Conservation (phyloP, 139 green algal genomes). For the Haematococcus lacustris region DNA sequence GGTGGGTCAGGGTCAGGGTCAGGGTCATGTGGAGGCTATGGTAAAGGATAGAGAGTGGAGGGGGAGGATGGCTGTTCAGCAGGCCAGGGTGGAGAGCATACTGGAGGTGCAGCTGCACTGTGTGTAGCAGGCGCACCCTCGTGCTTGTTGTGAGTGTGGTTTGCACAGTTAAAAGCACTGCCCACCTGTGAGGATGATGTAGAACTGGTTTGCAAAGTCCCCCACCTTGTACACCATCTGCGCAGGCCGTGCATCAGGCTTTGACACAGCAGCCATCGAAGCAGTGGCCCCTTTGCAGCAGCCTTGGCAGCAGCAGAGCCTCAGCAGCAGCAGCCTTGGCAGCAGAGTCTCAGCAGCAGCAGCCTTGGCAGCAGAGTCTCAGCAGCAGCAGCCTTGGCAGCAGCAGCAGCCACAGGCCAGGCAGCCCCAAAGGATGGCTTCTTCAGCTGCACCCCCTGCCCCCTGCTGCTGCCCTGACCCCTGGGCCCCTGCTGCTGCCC, state of each 20-base stretch:
- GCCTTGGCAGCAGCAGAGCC: too few relatives aligned
- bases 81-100: not conserved
- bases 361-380: too few relatives aligned
- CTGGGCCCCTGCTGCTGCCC: not conserved
- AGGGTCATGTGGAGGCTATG: too few relatives aligned
- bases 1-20: too few relatives aligned
- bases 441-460: not conserved
- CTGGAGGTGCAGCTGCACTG: too few relatives aligned
- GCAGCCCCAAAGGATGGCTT: not conserved
- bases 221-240: slow-evolving; percentile 36
- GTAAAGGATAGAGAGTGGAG: too few relatives aligned
- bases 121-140: not conserved
- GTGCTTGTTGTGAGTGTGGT: too few relatives aligned
- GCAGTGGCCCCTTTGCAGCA: not conserved
- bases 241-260: too few relatives aligned
- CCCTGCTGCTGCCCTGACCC: not conserved
- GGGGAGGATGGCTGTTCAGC: too few relatives aligned
- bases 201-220: slow-evolving; percentile 35
- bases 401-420: not conserved
- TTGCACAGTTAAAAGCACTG: slow-evolving; percentile 40
- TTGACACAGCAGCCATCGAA: not conserved
- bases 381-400: slow-evolving; percentile 1
- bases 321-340: too few relatives aligned
- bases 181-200: slow-evolving; percentile 45
- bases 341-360: too few relatives aligned